These are phyloP conservation scores for Inonotus obliquus DNA, from an alignment of 1,284 basidiomycete species.

Conservation along the genomic window DNA sequence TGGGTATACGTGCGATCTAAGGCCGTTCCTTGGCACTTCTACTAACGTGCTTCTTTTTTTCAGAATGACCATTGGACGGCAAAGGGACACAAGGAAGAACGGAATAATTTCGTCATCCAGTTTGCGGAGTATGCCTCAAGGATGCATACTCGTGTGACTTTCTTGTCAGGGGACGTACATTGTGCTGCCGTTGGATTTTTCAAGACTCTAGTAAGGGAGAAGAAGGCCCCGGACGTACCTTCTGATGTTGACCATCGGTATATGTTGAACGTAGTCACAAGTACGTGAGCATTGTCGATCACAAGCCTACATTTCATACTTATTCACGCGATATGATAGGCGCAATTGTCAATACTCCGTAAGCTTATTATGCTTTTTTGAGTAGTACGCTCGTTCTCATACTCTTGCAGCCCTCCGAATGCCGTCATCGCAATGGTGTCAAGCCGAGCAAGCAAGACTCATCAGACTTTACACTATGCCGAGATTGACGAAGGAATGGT, in stretches of 20 bases:
- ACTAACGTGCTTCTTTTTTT: neutral
- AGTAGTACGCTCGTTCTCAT: slow-evolving; percentile 13
- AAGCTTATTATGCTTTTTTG: slow-evolving; percentile 27
- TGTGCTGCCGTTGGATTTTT: slow-evolving; percentile 79
- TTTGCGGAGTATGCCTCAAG: slow-evolving; percentile 65
- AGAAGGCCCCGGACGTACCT: slow-evolving; percentile 41
- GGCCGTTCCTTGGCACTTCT: neutral
- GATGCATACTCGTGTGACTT: slow-evolving; percentile 67
- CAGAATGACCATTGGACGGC: slow-evolving; percentile 91
- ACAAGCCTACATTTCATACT: neutral
- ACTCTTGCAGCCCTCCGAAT: slow-evolving; percentile 56
- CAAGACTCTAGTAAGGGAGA: slow-evolving; percentile 57
- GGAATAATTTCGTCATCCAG: slow-evolving; percentile 84
- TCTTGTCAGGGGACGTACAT: slow-evolving; percentile 91
- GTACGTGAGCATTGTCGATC: slow-evolving; percentile 35
- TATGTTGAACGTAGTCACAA: slow-evolving; percentile 82
- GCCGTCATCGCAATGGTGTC: slow-evolving; percentile 80
- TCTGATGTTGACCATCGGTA: slow-evolving; percentile 71
- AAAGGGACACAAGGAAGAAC: slow-evolving; percentile 80
- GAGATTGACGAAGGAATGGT: slow-evolving; percentile 87
- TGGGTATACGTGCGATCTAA: slow-evolving; percentile 28
- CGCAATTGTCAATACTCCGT: slow-evolving; percentile 82
- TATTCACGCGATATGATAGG: slow-evolving; percentile 33
- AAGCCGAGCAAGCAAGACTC: slow-evolving; percentile 75
- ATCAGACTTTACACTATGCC: slow-evolving; percentile 73